Base-by-base conservation (phyloP, 208 protist species). In the Acanthamoeba royreba region DNA sequence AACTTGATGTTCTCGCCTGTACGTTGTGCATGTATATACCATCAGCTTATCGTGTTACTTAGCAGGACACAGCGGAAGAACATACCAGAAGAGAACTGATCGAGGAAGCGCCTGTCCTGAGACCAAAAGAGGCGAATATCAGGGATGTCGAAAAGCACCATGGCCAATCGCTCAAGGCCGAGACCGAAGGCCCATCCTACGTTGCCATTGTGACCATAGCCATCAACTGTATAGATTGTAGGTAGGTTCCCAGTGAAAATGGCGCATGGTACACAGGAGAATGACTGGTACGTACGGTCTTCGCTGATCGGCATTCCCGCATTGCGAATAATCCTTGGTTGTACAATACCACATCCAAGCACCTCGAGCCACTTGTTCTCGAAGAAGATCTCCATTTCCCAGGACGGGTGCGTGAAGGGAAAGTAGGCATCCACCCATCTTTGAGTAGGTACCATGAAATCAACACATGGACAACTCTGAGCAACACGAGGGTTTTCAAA, bases 51-150 rank as follows among this genome's bases (percentile, higher is more conserved):
- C 11, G 0, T 1, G 46, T 35, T 15, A 91, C 17, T 74, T 43
- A 31, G 33, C 40, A n/a, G n/a, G n/a, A n/a, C n/a, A n/a, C n/a
- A n/a, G n/a, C n/a, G n/a, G n/a, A n/a, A n/a, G n/a, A n/a, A n/a
- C n/a, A 1, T 94, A 81, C 90, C 79, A 11, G 86, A 92, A 38
- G 38, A 28, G 38, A 96, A 97, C 79, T 97, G 96, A 28, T 47
- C 52, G 35, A 95, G 47, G 87, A 97, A 98, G 45, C 97, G 83
- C 7, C 22, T 22, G 93, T 98, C 97, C 1, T 96, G n/a, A 40
- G 93, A 97, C 98, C 98, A 99, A 94, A 99, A 99, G 31, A 99
- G 94, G 42, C 98, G 95, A 90, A 99, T 98, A 94, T 99, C 98
- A 1, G 97, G 98, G 35, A 98, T 97, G 15, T 97, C 94, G 61